A percentile compares a stretch with the other conserved stretches of the same genome.
phyloP scores from a whole-genome alignment of 2,329 filamentous ascomycete species.

The Fusarium guadeloupense region DNA sequence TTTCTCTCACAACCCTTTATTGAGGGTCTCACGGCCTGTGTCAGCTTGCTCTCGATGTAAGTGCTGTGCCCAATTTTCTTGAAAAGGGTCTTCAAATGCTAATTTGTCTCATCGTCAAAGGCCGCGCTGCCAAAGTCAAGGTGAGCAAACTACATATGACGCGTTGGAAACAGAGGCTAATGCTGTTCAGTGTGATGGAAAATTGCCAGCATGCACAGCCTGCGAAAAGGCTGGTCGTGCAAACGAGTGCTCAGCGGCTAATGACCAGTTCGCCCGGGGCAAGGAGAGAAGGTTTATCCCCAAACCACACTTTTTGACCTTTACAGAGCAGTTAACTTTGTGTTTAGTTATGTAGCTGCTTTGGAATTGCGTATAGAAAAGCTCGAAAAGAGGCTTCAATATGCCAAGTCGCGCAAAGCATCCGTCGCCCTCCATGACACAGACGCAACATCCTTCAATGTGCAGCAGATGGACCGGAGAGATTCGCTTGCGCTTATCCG shows the following conservation, averaged over 20 bases:
- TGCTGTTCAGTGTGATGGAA: constrained; percentile 81
- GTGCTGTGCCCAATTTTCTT: constrained; percentile 31
- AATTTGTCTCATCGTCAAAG: constrained; percentile 40
- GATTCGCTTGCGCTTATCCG: constrained; percentile 70
- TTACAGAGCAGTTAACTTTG: constrained; percentile 14
- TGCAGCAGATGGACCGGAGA: constrained; percentile 63
- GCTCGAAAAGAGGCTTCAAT: constrained; percentile 79
- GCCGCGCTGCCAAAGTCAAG: constrained; percentile 92
- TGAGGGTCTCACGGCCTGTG: constrained; percentile 80
- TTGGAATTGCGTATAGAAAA: constrained; percentile 92
- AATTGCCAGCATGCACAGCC: constrained; percentile 92
- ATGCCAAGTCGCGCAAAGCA: constrained; percentile 74
- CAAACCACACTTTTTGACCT: not conserved
- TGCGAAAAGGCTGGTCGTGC: constrained; percentile 91
- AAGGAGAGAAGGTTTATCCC: constrained; percentile 82
- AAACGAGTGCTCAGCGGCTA: constrained; percentile 89
- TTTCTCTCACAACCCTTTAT: constrained; percentile 65
- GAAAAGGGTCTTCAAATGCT: not conserved
- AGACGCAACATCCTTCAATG: constrained; percentile 50
- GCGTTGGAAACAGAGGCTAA: constrained; percentile 11
- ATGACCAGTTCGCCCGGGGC: constrained; percentile 93
- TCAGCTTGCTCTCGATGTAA: constrained; percentile 81
- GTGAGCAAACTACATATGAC: constrained; percentile 49
- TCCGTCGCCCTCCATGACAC: constrained; percentile 73
- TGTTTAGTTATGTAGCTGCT: constrained; percentile 83